These are phyloP conservation scores for Cardamine resedifolia DNA, from an alignment of 345 rosid species.

Conservation along the genomic window DNA sequence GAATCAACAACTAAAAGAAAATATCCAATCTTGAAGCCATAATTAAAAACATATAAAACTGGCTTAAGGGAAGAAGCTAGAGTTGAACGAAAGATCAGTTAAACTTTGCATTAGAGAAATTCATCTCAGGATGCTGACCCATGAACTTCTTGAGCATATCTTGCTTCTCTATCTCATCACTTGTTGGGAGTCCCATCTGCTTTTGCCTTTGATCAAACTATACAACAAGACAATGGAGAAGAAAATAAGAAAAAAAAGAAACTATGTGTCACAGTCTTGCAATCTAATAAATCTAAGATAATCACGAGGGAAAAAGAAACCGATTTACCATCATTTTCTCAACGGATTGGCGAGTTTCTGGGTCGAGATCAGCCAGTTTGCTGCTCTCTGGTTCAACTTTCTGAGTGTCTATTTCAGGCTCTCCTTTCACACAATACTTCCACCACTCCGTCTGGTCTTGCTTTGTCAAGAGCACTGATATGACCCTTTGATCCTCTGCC, in stretches of 20 bases:
- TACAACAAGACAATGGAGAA: background rate
- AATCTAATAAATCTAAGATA: background rate
- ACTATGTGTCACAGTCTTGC: background rate
- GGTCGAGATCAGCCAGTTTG: conserved; percentile 78
- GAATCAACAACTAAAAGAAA: background rate
- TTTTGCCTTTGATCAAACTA: conserved; percentile 96
- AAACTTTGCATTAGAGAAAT: conserved; percentile 35
- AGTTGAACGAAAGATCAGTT: background rate
- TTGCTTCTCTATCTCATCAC: conserved; percentile 85
- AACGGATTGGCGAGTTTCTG: conserved; percentile 68
- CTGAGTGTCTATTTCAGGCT: conserved; percentile 86
- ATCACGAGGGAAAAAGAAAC: background rate
- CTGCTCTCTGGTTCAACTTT: conserved; percentile 92
- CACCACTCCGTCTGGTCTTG: conserved; percentile 94
- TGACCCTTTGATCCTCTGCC: conserved; percentile 38
- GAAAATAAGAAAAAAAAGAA: background rate
- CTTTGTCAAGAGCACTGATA: conserved; percentile 71
- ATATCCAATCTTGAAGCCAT: conserved; percentile 3
- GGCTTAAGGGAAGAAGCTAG: background rate
- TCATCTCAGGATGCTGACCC: conserved; percentile 45
- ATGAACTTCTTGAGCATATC: conserved; percentile 84
- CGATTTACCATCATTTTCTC: conserved; percentile 88
- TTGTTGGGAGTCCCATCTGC: conserved; percentile 85
- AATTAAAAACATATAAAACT: background rate
- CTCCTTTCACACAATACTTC: conserved; percentile 82